Conservation (phyloP, 495 filamentous ascomycete genomes). For the Penicillium roqueforti region DNA sequence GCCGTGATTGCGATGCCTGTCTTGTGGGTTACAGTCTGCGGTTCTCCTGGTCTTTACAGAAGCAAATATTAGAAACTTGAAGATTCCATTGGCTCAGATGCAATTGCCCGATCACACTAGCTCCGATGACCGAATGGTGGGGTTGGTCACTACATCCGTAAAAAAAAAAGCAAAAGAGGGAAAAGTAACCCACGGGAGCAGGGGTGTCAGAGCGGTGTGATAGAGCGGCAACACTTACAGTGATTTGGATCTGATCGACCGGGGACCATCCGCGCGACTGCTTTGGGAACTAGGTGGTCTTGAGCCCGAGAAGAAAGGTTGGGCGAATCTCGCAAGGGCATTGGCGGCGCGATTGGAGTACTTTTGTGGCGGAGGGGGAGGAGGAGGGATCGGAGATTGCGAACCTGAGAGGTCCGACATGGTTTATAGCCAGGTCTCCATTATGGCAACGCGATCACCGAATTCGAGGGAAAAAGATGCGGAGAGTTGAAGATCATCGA, state of each 20-base stretch:
- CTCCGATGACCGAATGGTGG: conserved; percentile 10
- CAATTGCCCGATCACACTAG: conserved; percentile 1
- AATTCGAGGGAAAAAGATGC: conserved; percentile 17
- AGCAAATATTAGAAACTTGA: conserved; percentile 18
- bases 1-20: conserved; percentile 69
- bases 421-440: conserved; percentile 23
- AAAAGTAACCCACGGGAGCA: background rate
- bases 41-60: conserved; percentile 53
- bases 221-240: conserved; percentile 29
- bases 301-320: conserved; percentile 54
- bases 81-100: conserved; percentile 11
- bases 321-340: conserved; percentile 55
- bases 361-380: conserved; percentile 50
- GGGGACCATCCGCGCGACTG: conserved; percentile 34
- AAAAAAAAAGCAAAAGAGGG: background rate
- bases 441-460: conserved; percentile 30
- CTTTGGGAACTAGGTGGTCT: conserved; percentile 51
- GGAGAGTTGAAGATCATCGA: conserved; percentile 14
- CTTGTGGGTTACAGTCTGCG: conserved; percentile 68
- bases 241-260: conserved; percentile 42
- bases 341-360: conserved; percentile 50
- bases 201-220: conserved; percentile 23
- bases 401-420: conserved; percentile 45
- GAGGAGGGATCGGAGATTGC: conserved; percentile 39
- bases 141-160: background rate